Evolutionary conservation across 441 rosid species (phyloP), one percentile per base, ranked within the genome.

Genomic region (Bruguiera hainesii): DNA sequence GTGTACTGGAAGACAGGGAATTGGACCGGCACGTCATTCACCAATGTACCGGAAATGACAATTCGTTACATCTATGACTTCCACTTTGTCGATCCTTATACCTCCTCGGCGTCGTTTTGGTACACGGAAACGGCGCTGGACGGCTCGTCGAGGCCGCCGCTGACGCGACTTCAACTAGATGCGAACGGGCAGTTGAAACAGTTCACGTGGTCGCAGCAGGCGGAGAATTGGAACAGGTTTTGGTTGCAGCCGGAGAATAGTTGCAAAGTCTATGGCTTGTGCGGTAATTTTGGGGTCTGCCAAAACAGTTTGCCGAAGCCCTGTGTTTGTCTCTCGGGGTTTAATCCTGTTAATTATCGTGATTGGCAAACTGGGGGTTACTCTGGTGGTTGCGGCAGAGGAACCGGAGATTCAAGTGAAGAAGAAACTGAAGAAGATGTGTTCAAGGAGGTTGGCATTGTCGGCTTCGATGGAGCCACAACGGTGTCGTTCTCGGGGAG

Each of bases 1-100:
- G 74, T 58, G 16, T 91, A 86, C 66, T 91, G 96, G 98, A 82
- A 81, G 9, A 85, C 91, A 6, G 98, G 96, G 0, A 86, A 84
- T 46, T 91, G 96, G 94, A 89, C 87, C 25, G 96, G 97, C 20
- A 61, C 60, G 1, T 63, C 81, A 23, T 91, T 89, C 67, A 15
- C 71, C 31, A 83, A 78, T 65, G 87, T 91, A 2, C 97, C 97
- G 1, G 81, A 91, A 74, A 91, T 91, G 97, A 82, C 88, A 1
- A 71, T 86, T 30, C 87, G 77, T 1, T 91, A 89, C 74, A 89
- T 91, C 37, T 91, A 91, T 73, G 80, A 33, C 20, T 91, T 91
- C 81, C 76, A 81, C 69, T 91, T 91, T 66, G 48, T 39, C 5
- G 64, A 89, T 64, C 94, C 97, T 3, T 83, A 56, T 69, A 69